A percentile compares a stretch with the other conserved stretches of the same genome.
Evolutionary conservation across 106 monocot genomes (phyloP).

Genomic region (Phalaenopsis equestris): DNA sequence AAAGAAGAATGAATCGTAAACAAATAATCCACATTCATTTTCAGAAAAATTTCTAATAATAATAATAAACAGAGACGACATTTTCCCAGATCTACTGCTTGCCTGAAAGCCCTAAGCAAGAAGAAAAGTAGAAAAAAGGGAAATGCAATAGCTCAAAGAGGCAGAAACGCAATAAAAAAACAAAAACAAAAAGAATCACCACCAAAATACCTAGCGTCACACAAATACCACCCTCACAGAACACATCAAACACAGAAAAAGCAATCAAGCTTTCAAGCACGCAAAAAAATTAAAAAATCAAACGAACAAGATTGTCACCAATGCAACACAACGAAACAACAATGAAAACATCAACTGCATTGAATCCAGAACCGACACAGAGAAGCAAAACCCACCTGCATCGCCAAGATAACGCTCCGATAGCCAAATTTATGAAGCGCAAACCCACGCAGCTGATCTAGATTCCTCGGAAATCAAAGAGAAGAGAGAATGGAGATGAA

Average conservation of each 20-base stretch:
- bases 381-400: background rate
- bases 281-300: background rate
- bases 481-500: background rate
- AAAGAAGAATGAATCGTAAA: background rate
- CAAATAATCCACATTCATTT: background rate
- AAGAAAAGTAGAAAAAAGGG: background rate
- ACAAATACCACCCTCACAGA: background rate
- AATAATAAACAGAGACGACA: background rate
- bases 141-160: background rate
- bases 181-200: background rate
- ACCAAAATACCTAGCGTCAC: background rate
- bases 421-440: background rate
- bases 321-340: background rate
- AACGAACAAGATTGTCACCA: background rate
- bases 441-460: background rate
- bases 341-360: conserved; percentile 1
- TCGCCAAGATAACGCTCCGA: background rate
- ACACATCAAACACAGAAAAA: background rate
- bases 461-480: background rate
- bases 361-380: conserved; percentile 1
- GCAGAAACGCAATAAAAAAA: background rate
- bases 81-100: background rate
- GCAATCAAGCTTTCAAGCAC: background rate
- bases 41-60: background rate
- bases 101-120: background rate